Conservation (phyloP, 805 yeast genomes). For the Nakazawaea peltata region DNA sequence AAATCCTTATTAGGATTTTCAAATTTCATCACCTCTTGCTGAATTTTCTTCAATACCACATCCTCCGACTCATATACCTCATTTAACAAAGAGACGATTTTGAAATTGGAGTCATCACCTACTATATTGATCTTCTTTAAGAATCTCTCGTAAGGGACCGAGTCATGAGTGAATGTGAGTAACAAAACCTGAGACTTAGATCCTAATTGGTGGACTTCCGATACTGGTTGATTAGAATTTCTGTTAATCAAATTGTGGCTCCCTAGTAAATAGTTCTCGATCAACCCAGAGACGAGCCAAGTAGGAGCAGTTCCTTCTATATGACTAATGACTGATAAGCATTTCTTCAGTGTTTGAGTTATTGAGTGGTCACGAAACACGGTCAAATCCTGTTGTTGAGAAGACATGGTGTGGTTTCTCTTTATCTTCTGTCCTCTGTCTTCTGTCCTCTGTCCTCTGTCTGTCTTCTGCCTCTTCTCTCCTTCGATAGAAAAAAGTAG, state of each 20-base stretch:
- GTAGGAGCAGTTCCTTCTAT: slow-evolving; percentile 49
- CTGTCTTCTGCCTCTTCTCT: slow-evolving; percentile 11
- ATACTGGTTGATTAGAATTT: slow-evolving; percentile 5
- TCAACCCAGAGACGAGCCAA: slow-evolving; percentile 51
- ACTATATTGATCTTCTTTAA: slow-evolving; percentile 32
- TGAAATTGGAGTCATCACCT: slow-evolving; percentile 23
- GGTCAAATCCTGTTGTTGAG: slow-evolving; percentile 52
- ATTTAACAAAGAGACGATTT: slow-evolving; percentile 31
- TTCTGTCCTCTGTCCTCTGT: too few relatives aligned
- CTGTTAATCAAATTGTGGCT: slow-evolving; percentile 31
- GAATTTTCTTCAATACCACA: slow-evolving; percentile 16
- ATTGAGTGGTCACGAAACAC: slow-evolving; percentile 45
- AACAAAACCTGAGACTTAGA: slow-evolving; percentile 27
- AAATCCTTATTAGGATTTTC: background rate
- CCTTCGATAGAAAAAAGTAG: too few relatives aligned
- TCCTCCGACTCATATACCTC: slow-evolving; percentile 21
- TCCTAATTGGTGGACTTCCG: background rate
- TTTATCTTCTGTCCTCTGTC: too few relatives aligned
- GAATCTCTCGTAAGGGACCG: slow-evolving; percentile 20
- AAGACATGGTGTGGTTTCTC: background rate
- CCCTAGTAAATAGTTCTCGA: slow-evolving; percentile 44
- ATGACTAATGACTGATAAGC: slow-evolving; percentile 29
- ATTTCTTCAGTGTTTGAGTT: slow-evolving; percentile 17
- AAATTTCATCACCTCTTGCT: background rate
- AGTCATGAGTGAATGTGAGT: slow-evolving; percentile 20